These are phyloP conservation scores for Akanthomyces lecanii DNA, from an alignment of 2,329 filamentous ascomycete genomes.

Conservation along the genomic window DNA sequence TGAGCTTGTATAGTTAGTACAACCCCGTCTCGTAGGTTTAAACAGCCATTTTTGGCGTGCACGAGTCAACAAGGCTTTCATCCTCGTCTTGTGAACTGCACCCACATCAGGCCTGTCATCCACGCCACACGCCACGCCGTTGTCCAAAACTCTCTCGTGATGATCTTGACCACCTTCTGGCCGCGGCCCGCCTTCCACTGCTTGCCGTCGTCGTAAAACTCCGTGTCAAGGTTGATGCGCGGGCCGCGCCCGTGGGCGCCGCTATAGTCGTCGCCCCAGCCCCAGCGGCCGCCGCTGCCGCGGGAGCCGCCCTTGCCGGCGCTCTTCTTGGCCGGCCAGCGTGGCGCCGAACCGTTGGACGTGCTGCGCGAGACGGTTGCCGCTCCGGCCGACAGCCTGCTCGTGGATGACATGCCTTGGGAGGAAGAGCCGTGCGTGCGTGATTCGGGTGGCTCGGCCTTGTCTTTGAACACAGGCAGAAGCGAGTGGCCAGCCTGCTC, in stretches of 20 bases:
- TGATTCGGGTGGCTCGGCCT: slow-evolving; percentile 40
- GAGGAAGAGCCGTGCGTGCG: slow-evolving; percentile 26
- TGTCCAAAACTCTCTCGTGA: slow-evolving; percentile 57
- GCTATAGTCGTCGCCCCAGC: slow-evolving; percentile 39
- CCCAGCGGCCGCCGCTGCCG: slow-evolving; percentile 32
- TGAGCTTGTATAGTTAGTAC: background rate
- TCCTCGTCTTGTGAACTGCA: slow-evolving; percentile 61
- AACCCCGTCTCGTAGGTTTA: background rate
- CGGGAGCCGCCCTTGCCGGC: slow-evolving; percentile 38
- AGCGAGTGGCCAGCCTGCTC: slow-evolving; percentile 26
- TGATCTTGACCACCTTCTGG: slow-evolving; percentile 37
- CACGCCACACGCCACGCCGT: slow-evolving; percentile 59
- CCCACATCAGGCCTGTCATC: slow-evolving; percentile 62
- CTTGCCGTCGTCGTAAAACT: slow-evolving; percentile 43
- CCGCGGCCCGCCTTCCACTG: slow-evolving; percentile 30
- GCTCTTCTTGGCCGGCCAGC: slow-evolving; percentile 26
- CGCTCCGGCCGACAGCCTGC: slow-evolving; percentile 16
- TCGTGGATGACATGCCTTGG: slow-evolving; percentile 17
- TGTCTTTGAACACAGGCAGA: slow-evolving; percentile 51
- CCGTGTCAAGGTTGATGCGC: slow-evolving; percentile 50
- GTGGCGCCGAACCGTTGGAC: slow-evolving; percentile 23
- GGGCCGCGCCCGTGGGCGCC: slow-evolving; percentile 41
- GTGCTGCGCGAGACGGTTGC: slow-evolving; percentile 21
- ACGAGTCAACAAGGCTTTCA: slow-evolving; percentile 29
- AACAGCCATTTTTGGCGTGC: background rate